These are phyloP conservation scores for Lasiodiplodia hormozganensis DNA, from an alignment of 2,329 filamentous ascomycete species.

Conservation along the genomic window DNA sequence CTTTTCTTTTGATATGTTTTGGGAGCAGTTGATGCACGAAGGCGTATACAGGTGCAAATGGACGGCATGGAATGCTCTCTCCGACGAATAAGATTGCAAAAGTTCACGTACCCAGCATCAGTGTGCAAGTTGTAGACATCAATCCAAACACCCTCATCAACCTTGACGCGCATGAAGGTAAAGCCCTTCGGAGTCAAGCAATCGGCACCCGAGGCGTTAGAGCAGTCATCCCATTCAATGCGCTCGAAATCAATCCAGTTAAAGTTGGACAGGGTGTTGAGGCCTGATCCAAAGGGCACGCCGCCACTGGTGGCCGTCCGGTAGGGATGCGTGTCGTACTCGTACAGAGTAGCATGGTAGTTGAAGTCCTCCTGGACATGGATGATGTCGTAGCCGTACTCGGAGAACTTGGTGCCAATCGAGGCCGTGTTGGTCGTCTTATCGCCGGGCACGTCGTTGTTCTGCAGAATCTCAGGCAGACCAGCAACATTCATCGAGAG, in stretches of 20 bases:
- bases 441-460: slow-evolving; percentile 67
- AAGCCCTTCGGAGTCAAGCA: slow-evolving; percentile 75
- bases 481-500: slow-evolving; percentile 68
- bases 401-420: slow-evolving; percentile 64
- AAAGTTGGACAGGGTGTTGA: slow-evolving; percentile 69
- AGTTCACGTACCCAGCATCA: slow-evolving; percentile 61
- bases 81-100: neutral
- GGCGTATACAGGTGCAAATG: too few relatives aligned
- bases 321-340: slow-evolving; percentile 64
- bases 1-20: neutral
- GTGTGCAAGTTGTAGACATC: slow-evolving; percentile 73
- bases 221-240: slow-evolving; percentile 66
- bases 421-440: slow-evolving; percentile 63
- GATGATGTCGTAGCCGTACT: slow-evolving; percentile 64
- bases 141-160: slow-evolving; percentile 62
- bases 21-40: too few relatives aligned
- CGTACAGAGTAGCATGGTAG: slow-evolving; percentile 70
- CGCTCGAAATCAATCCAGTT: slow-evolving; percentile 63
- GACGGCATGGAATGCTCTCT: too few relatives aligned
- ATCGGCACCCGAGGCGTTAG: slow-evolving; percentile 60
- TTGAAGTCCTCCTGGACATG: slow-evolving; percentile 75
- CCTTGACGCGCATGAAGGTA: slow-evolving; percentile 67
- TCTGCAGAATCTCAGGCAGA: slow-evolving; percentile 63
- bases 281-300: slow-evolving; percentile 66
- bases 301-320: slow-evolving; percentile 71